Base-by-base conservation (phyloP, 164 flowering plant species). In the Sedum album region DNA sequence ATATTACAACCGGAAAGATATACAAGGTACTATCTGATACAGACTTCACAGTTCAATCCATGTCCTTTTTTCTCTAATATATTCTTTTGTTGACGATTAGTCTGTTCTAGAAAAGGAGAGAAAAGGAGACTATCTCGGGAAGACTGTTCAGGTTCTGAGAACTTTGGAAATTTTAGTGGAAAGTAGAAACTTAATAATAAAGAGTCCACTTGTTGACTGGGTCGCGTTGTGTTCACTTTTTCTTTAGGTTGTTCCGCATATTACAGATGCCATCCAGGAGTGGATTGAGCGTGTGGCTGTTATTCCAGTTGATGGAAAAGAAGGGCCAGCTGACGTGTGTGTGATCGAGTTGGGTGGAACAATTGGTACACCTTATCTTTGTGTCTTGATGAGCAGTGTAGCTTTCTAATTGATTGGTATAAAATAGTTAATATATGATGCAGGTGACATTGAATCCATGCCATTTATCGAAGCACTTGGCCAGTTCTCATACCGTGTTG, bases 371-470 rank as follows among this genome's bases (percentile, higher is more conserved):
- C 66, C 15, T 41, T 13, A 2, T 2, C 11, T 21, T 66, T 66
- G 25, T 55, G 31, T 17, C 31, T 26, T 2, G 6, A 25, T 55
- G 61, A 26, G 26, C 31, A 25, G 18, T 26, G 4, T 55, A 9
- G 1, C 28, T 55, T 55, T 8, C 20, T 26, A 8, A 9, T 55
- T 25, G 61, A 25, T 25, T 26, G 18, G 4, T 55, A 25, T 55
- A 26, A 55, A 55, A 11, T 79, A 57, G 14, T 26, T 2, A 53
- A 60, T 11, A 51, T 28, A 5, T 7, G 65, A 44, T 86, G 75
- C 87, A 93, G 98, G 98, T 48, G 98, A 94, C 67, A 94, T 94
- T 68, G 97, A 94, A 65, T 91, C 97, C 17, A 89, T 89, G 93
- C 96, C 96, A 38, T 94, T 85, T 72, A 85, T 84, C 65, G 98